A percentile compares a stretch with the other conserved stretches of the same genome.
These are phyloP conservation scores for Gracilariopsis chorda DNA, from an alignment of 23 red algal species.

Conservation along the genomic window DNA sequence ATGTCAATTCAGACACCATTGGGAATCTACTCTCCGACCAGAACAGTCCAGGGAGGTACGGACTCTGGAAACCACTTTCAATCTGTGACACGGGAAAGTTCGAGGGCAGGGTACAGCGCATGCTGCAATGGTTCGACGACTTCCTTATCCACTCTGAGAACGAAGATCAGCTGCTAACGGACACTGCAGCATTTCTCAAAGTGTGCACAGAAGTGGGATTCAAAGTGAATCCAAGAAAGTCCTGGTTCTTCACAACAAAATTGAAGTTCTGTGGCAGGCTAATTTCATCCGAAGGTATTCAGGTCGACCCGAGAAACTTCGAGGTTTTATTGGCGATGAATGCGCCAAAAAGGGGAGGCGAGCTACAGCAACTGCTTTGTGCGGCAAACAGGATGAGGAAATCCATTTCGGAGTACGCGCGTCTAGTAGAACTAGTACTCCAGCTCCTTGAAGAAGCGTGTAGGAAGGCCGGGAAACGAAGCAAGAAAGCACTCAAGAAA, in stretches of 20 bases:
- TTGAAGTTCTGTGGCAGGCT: constrained; percentile 28
- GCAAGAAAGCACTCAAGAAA: not conserved
- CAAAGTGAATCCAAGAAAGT: not conserved
- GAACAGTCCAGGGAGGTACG: constrained; percentile 28
- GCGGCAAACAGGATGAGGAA: too few species aligned
- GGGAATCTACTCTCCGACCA: not conserved
- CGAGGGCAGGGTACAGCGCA: not conserved
- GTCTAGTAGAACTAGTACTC: not conserved
- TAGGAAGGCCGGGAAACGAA: not conserved
- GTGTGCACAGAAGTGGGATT: not conserved
- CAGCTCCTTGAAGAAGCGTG: not conserved
- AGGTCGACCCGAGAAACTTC: not conserved
- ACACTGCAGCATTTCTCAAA: not conserved
- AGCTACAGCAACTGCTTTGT: constrained; percentile 34
- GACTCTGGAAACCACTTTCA: constrained; percentile 51
- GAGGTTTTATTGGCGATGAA: not conserved
- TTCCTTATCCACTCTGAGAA: constrained; percentile 5
- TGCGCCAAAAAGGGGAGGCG: not conserved
- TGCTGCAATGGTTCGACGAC: constrained; percentile 20
- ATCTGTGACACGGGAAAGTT: not conserved
- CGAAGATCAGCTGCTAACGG: not conserved
- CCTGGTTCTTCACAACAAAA: not conserved
- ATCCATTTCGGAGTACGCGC: constrained; percentile 1
- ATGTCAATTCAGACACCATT: constrained; percentile 30
- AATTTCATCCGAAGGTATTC: not conserved